Percentiles rank a stretch among this genome's conserved stretches.
phyloP scores from a whole-genome alignment of 441 rosid genomes.

The Kokia cookei region DNA sequence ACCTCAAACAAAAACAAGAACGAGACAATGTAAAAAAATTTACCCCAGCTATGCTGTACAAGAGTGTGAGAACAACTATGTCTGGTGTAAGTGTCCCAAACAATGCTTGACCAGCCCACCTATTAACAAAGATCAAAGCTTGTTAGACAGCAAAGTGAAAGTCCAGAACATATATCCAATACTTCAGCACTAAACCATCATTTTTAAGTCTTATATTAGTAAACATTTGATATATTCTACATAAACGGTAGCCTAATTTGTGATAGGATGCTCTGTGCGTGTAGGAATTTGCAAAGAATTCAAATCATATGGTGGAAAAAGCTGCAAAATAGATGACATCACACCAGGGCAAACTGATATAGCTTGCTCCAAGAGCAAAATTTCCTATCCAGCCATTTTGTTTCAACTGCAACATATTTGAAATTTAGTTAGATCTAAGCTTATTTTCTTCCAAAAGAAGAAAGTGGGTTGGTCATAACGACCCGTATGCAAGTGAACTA shows the following conservation, averaged over 20 bases:
- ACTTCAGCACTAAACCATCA: background rate
- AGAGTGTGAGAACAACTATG: slow-evolving; percentile 80
- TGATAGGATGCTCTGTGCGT: background rate
- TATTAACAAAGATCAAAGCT: slow-evolving; percentile 21
- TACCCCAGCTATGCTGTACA: slow-evolving; percentile 98
- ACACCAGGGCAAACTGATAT: slow-evolving; percentile 95
- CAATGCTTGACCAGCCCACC: slow-evolving; percentile 99
- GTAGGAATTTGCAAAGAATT: background rate
- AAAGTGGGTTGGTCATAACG: background rate
- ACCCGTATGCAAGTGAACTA: slow-evolving; percentile 19
- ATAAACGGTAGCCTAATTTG: background rate
- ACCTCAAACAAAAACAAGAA: background rate
- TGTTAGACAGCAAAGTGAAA: background rate
- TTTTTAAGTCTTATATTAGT: background rate
- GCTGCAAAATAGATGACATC: slow-evolving; percentile 4
- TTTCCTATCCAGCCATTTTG: slow-evolving; percentile 99
- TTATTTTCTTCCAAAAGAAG: slow-evolving; percentile 8
- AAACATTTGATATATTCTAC: background rate
- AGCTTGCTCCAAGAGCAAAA: slow-evolving; percentile 94
- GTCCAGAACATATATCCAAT: background rate
- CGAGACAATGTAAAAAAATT: slow-evolving; percentile 1
- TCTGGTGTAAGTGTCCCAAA: slow-evolving; percentile 95
- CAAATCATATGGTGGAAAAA: background rate
- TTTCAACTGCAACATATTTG: slow-evolving; percentile 61
- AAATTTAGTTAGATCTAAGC: slow-evolving; percentile 19